Base-by-base conservation (phyloP, 345 rosid genomes). In the Sonneratia alba region DNA sequence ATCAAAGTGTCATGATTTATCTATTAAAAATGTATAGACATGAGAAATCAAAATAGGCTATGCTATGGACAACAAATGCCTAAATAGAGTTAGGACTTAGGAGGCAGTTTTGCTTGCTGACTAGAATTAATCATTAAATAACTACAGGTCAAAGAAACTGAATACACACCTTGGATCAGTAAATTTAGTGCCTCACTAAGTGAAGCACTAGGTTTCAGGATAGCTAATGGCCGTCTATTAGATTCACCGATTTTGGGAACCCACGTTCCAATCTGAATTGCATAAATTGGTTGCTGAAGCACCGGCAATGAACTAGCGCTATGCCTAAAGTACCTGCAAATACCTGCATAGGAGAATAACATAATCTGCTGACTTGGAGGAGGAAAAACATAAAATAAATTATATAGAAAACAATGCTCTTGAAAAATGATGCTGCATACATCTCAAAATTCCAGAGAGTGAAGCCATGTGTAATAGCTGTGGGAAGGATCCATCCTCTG, bases 391-490 rank as follows among this genome's bases (percentile, higher is more conserved):
- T 42, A 42, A 42, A 42, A 3, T 0, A 61, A 61, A 53, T 19
- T 66, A 66, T 66, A 15, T 16, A 21, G 45, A 36, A 68, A 4
- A 21, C 51, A 11, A 45, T 2, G 70, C 11, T 16, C 78, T 83
- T 84, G 62, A 79, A 78, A 40, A 84, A 80, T 36, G 89, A 76
- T 56, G 85, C 86, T 73, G 64, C 89, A 83, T 81, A 96, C 99
- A 86, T 84, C 89, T 92, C 74, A 96, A 79, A 78, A 96, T 88
- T 78, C 93, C 97, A 68, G 98, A 87, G 70, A 96, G 85, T 11
- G 99, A 88, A 77, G 99, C 97, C 82, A 96, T 91, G 78, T 92
- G 91, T 70, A 96, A 85, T 68, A 96, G 84, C 85, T 87, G 91
- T 0, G 94, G 89, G 80, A 81, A 76, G 68, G 88, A 81, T 77